Evolutionary conservation across 176 grass and related monocot species (phyloP).

Genomic region (Leersia perrieri): DNA sequence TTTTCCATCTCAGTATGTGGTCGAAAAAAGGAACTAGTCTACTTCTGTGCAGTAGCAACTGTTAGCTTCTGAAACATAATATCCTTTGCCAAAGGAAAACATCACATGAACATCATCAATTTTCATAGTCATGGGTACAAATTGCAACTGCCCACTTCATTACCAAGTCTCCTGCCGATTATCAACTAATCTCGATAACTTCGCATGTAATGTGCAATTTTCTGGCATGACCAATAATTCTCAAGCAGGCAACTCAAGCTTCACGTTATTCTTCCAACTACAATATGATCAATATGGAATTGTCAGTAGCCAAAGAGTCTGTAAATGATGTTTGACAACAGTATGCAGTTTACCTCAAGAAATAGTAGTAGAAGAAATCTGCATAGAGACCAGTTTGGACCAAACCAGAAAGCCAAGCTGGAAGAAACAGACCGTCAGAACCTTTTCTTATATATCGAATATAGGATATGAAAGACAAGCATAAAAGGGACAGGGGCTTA

Average conservation of each 20-base stretch:
- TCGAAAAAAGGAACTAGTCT: constrained; percentile 40
- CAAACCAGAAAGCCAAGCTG: constrained; percentile 93
- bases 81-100: constrained; percentile 32
- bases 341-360: constrained; percentile 65
- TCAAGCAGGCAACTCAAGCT: constrained; percentile 91
- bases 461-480: background rate
- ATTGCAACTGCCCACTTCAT: constrained; percentile 15
- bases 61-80: constrained; percentile 35
- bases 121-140: constrained; percentile 23
- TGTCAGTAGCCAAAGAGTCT: background rate
- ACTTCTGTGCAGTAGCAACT: constrained; percentile 41
- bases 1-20: background rate
- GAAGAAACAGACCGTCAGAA: constrained; percentile 22
- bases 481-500: constrained; percentile 36
- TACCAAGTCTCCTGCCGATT: constrained; percentile 29
- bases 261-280: constrained; percentile 99
- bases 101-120: constrained; percentile 9
- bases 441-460: background rate
- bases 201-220: background rate
- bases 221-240: background rate
- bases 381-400: constrained; percentile 90
- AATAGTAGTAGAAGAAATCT: constrained; percentile 98
- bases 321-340: background rate
- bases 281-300: constrained; percentile 10
- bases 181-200: constrained; percentile 29